Evolutionary conservation across 768 basidiomycete genomes (phyloP), one percentile per base, ranked within the genome.

Genomic region (Dentipellis fragilis): DNA sequence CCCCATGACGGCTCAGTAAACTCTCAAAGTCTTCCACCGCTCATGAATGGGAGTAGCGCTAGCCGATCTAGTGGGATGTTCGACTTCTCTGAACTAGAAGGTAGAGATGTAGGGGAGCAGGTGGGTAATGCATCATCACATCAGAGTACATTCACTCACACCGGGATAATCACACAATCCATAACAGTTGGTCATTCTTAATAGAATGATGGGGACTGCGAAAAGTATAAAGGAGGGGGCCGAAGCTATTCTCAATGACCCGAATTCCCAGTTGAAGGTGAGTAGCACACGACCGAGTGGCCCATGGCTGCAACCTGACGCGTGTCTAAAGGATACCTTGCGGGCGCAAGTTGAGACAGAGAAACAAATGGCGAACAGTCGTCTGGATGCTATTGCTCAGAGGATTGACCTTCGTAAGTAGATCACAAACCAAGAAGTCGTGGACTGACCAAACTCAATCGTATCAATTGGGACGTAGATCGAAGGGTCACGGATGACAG

Each of bases 201-300:
- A 49, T 45, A 51, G 46, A 23, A 60, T 57, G 61, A 62, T 62
- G 61, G 52, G 42, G n/a, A 51, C 34, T 16, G 61, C 61, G 11
- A 52, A 60, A 17, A 51, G 59, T n/a, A 62, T 58, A 42, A 60
- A 62, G 35, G 61, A 60, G 39, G 61, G 61, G 34, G 61, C 61
- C 9, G 61, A 62, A 45, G 54, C 59, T 16, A 50, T 60, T 11
- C 48, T 62, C 17, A 23, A 57, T 4, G 50, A 34, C 10, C 54
- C 54, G 45, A 35, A 59, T 17, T 16, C 54, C 4, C 56, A 49
- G 16, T 56, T 62, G 8, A 47, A 56, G 49, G 61, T 62, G n/a
- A 39, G 22, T 49, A 49, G 47, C 38, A 7, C 8, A 37, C 3
- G 16, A 4, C 22, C 17, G 5, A 11, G 4, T 37, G 35, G 9